Evolutionary conservation across 2,329 filamentous ascomycete genomes (phyloP), one percentile per base, ranked within the genome.

Genomic region (Rutstroemia sp.): DNA sequence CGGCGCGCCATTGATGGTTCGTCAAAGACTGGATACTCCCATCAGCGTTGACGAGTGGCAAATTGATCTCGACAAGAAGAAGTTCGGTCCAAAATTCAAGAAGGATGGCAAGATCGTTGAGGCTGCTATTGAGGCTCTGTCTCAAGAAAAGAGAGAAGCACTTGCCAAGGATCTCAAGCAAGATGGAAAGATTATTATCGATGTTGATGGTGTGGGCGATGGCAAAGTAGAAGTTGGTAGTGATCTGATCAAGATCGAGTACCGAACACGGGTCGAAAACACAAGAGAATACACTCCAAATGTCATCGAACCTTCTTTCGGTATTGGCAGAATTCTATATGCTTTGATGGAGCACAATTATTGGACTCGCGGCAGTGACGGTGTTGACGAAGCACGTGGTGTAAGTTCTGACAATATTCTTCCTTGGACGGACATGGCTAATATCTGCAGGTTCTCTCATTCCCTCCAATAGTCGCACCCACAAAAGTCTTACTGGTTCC

Each of bases 281-380:
- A 83, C 86, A 57, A 83, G 94, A 66, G 92, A 96, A 71, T 99
- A 89, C 76, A 95, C 87, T 0, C 92, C 92, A 58, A 96, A 96
- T 69, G 91, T 95, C 48, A 95, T 97, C 65, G 94, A 99, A 76
- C 94, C 92, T 1, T 97, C 92, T 0, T 99, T 97, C 67, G 92
- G 92, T 78, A 95, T 97, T 68, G 94, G 92, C 58, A 84, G 92
- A 66, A 96, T 97, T 61, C 77, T 97, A 57, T 97, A 96, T 77
- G 86, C 88, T 59, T 76, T 99, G 67, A 88, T 95, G 69, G 94
- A 99, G 76, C 94, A 99, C 75, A 85, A 82, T 71, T 99, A 92
- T 81, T 99, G 94, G 92, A 89, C 86, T 54, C 88, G 94, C 62
- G 78, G 71, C 54, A 78, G 71, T 58, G 81, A 84, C 51, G 86